These are phyloP conservation scores for Gracilaria vermiculophylla DNA, from an alignment of 23 red algal species.

Conservation along the genomic window DNA sequence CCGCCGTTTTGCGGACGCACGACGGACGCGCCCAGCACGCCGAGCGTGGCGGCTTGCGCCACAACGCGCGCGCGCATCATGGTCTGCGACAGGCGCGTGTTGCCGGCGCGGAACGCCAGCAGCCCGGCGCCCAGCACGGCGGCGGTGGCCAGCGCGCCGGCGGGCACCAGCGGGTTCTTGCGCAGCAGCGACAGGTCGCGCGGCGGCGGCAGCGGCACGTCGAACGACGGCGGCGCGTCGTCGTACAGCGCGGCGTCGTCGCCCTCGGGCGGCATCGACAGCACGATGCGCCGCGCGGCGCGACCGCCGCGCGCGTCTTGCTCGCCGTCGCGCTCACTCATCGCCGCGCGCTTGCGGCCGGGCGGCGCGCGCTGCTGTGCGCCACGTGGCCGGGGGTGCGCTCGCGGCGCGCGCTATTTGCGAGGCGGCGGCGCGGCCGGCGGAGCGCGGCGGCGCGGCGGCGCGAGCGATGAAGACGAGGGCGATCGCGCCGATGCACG, in stretches of 20 bases:
- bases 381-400: not conserved
- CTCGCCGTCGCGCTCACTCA: too few relatives aligned
- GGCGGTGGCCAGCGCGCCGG: constrained; percentile 68
- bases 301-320: not conserved
- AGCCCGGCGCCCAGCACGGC: constrained; percentile 72
- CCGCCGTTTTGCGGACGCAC: not conserved
- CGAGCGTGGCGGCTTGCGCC: constrained; percentile 77
- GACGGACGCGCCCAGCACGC: constrained; percentile 47
- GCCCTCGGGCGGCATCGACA: not conserved
- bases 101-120: constrained; percentile 72
- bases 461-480: not conserved
- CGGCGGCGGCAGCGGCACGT: not conserved
- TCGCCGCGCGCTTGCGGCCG: not conserved
- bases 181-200: constrained; percentile 34
- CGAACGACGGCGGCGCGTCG: not conserved
- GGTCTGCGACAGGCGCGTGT: constrained; percentile 60
- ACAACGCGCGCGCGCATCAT: constrained; percentile 82
- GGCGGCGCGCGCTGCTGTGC: not conserved
- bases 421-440: not conserved
- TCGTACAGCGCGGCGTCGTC: not conserved
- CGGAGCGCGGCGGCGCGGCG: not conserved
- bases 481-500: not conserved
- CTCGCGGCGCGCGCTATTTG: not conserved
- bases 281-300: not conserved
- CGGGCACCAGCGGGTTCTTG: constrained; percentile 80